Evolutionary conservation across 495 filamentous ascomycete genomes (phyloP).

Genomic region (Penicillium dipodomyicola): DNA sequence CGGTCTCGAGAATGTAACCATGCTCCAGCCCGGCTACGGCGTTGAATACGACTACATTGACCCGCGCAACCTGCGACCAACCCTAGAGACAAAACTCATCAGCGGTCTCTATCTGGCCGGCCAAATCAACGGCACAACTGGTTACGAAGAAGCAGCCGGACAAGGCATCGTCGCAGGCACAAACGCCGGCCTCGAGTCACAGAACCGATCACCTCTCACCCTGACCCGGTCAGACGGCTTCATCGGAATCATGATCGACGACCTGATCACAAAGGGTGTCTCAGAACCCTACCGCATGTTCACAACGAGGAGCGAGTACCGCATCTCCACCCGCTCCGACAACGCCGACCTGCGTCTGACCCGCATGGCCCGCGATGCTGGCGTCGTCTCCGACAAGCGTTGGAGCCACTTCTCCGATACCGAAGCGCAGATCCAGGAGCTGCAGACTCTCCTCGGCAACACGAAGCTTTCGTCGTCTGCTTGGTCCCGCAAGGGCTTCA

Average conservation of each 20-base stretch:
- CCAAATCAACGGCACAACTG: constrained; percentile 97
- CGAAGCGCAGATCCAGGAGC: constrained; percentile 59
- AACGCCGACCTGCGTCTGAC: constrained; percentile 92
- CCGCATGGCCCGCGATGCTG: constrained; percentile 67
- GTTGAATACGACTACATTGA: constrained; percentile 99
- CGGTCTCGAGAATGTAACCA: constrained; percentile 83
- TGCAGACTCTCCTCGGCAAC: constrained; percentile 56
- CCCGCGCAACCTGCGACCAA: constrained; percentile 78
- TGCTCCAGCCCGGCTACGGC: constrained; percentile 96
- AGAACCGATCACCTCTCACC: constrained; percentile 58
- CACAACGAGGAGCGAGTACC: constrained; percentile 92
- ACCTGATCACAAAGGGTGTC: constrained; percentile 95
- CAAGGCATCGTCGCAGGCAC: constrained; percentile 92
- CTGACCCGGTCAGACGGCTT: constrained; percentile 87
- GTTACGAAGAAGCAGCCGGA: constrained; percentile 94
- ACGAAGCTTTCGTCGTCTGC: constrained; percentile 52
- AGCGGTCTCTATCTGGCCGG: constrained; percentile 87
- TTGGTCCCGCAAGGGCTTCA: constrained; percentile 71
- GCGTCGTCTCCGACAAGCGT: constrained; percentile 73
- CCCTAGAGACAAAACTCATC: constrained; percentile 92
- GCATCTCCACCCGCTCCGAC: constrained; percentile 85
- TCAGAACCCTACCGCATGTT: constrained; percentile 99
- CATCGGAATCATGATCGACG: constrained; percentile 98
- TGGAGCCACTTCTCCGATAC: constrained; percentile 69
- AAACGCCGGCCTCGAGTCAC: constrained; percentile 82